Evolutionary conservation across 2,329 filamentous ascomycete species (phyloP), one percentile per base, ranked within the genome.

Genomic region (Trichoderma simmonsii): DNA sequence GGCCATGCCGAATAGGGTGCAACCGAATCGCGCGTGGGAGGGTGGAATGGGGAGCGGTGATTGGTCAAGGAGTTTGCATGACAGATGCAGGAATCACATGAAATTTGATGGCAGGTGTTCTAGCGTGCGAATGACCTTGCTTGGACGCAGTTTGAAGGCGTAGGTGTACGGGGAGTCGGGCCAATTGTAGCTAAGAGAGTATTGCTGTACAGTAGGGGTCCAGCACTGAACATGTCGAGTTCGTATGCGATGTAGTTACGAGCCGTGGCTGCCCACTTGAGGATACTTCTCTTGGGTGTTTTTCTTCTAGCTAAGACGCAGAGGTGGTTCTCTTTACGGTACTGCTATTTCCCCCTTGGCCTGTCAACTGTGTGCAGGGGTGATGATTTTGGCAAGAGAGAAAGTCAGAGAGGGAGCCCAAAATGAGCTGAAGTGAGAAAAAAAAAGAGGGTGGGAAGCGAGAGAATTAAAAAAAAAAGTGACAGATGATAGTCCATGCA

Each of bases 51-150:
- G 12, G 28, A 28, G 36, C 11, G 48, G 28, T 57, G 63, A 66
- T 66, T 66, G 63, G 63, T 2, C 3, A 0, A 3, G 0, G 48
- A 64, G 61, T 64, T 48, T 64, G n/a, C 36, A 51, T 64, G 61
- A 64, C 61, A 51, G 43, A 26, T 51, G 36, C 26, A 28, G 28
- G n/a, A 61, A 69, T 69, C 66, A 69, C 66, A 69, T 69, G 66
- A 62, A 69, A 69, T 69, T 67, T 39, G 15, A 59, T 18, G 64
- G 48, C 51, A 26, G 64, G 51, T 43, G 34, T 39, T 18, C 5
- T 30, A 60, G 15, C n/a, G n/a, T 9, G 30, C 32, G 14, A 1
- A 61, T 56, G 63, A 32, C 48, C 26, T 65, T 54, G 48, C 8
- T 14, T 32, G 30, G 43, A 15, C 43, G 54, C 48, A 54, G 6